Conservation (phyloP, 331 rosid genomes). For the Malus hybrid region DNA sequence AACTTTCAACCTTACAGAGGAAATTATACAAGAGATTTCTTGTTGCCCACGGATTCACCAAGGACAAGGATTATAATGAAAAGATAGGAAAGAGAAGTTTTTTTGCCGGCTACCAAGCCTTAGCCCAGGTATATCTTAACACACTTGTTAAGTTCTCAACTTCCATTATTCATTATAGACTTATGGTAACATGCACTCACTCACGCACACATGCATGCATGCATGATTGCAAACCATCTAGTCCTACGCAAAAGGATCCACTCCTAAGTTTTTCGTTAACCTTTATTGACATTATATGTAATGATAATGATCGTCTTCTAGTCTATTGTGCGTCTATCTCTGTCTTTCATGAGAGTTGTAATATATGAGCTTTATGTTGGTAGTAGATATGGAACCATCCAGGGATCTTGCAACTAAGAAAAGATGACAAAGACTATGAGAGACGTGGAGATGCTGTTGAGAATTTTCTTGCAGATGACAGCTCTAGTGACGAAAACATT, state of each 20-base stretch:
- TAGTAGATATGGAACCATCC: slow-evolving; percentile 99
- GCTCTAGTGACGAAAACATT: slow-evolving; percentile 87
- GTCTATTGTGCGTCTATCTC: slow-evolving; percentile 14
- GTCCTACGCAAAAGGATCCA: not conserved
- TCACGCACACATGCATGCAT: not conserved
- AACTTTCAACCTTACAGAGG: slow-evolving; percentile 88
- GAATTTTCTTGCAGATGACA: slow-evolving; percentile 82
- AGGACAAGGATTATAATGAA: slow-evolving; percentile 47
- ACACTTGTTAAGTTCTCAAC: slow-evolving; percentile 12
- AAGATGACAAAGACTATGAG: slow-evolving; percentile 59
- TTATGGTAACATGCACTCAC: not conserved
- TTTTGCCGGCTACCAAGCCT: slow-evolving; percentile 94
- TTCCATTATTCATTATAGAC: not conserved
- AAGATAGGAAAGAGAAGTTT: slow-evolving; percentile 68
- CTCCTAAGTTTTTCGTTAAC: not conserved
- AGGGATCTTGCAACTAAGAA: slow-evolving; percentile 88
- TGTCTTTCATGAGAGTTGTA: not conserved
- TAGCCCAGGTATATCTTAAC: slow-evolving; percentile 68
- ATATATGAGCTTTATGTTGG: slow-evolving; percentile 20
- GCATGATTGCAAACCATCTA: not conserved
- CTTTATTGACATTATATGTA: not conserved
- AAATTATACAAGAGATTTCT: slow-evolving; percentile 84
- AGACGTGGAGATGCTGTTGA: slow-evolving; percentile 78
- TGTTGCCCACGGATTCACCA: slow-evolving; percentile 83
- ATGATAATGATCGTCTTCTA: not conserved